A percentile compares a stretch with the other conserved stretches of the same genome.
Evolutionary conservation across 257 asterid species (phyloP).

Genomic region (Jasminum sambac): DNA sequence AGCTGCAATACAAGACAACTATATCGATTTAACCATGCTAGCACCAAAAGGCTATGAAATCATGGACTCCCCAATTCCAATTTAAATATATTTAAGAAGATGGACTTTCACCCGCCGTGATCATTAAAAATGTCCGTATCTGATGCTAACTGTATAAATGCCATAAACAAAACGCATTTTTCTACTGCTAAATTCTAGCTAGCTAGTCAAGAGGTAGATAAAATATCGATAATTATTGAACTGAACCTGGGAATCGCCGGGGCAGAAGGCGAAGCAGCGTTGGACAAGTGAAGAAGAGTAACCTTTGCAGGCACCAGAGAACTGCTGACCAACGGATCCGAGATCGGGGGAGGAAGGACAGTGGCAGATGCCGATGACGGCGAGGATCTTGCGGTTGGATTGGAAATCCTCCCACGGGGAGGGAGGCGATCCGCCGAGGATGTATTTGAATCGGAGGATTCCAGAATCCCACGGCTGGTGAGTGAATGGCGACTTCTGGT

Average conservation of each 20-base stretch:
- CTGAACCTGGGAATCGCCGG: slow-evolving; percentile 85
- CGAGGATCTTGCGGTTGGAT: slow-evolving; percentile 82
- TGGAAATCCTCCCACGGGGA: slow-evolving; percentile 99
- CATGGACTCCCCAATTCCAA: neutral
- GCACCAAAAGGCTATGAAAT: neutral
- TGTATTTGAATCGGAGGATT: slow-evolving; percentile 78
- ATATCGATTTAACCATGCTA: slow-evolving; percentile 21
- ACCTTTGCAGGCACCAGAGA: slow-evolving; percentile 56
- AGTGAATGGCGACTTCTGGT: slow-evolving; percentile 90
- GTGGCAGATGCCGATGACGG: slow-evolving; percentile 83
- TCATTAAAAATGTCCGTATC: neutral
- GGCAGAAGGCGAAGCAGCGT: slow-evolving; percentile 91
- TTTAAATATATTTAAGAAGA: too few species aligned
- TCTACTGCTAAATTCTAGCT: neutral
- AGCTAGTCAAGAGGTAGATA: neutral
- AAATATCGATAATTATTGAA: neutral
- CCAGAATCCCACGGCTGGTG: slow-evolving; percentile 95
- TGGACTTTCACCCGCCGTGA: neutral
- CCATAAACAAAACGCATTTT: neutral
- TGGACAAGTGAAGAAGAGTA: slow-evolving; percentile 86
- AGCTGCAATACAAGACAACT: slow-evolving; percentile 48
- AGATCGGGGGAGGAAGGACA: slow-evolving; percentile 94
- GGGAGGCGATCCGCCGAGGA: slow-evolving; percentile 87
- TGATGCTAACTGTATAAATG: neutral
- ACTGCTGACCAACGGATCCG: slow-evolving; percentile 55